Base-by-base conservation (phyloP, 1,284 basidiomycete species). In the Puccinia polysora region DNA sequence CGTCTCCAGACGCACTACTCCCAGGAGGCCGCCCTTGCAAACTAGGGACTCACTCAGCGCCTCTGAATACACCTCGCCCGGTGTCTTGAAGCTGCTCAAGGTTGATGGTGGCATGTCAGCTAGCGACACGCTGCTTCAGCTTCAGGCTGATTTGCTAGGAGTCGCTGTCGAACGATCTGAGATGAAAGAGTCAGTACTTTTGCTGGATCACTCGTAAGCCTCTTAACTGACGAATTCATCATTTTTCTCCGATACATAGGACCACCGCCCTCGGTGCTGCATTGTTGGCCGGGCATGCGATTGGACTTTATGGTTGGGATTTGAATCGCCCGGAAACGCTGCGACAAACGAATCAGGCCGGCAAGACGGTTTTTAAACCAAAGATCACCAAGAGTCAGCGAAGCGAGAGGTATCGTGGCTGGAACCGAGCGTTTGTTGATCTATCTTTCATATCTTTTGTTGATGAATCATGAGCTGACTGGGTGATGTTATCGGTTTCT, bases 221-320 rank as follows among this genome's bases (percentile, higher is more conserved):
- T 32, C 40, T 36, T 20, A 45, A 49, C 32, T 60, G n/a, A 45
- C 12, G 18, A 10, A n/a, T n/a, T n/a, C n/a, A n/a, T 15, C 65
- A 15, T 62, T 28, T 32, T 20, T 12, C 10, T 15, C 15, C 3
- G 20, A 7, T 65, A 43, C 30, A 4, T 74, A 90, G 89, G 80
- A 93, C 91, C 8, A 98, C 95, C 5, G 95, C 96, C 4, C 83
- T 98, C 47, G 95, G 95, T n/a, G 91, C 92, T 8, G 96, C 96
- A 20, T 82, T 98, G 49, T 85, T 97, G n/a, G 95, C 96, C 15
- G 96, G 90, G 15, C 86, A 89, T 49, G 93, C 95, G 0, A 84
- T 97, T 38, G 83, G 85, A 4, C 83, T 97, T 32, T 95, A 90
- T 77, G 95, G 93, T n/a, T 98, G 95, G 96, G 88, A 97, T 80